These are phyloP conservation scores for Aspergillus terreus DNA, from an alignment of 2,329 filamentous ascomycete species.

Conservation along the genomic window DNA sequence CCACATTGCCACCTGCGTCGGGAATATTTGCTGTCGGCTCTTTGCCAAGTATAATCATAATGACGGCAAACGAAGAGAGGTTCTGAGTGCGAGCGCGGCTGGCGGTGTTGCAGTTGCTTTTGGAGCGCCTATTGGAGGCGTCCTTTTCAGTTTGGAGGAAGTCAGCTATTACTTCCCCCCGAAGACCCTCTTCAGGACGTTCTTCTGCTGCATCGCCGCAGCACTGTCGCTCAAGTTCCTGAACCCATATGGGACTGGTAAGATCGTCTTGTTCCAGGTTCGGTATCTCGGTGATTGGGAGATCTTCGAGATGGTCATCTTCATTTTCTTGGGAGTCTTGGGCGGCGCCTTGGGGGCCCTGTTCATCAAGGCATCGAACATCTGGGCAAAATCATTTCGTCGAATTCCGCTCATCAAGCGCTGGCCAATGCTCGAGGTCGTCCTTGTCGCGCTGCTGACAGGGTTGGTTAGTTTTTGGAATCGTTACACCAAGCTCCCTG, in stretches of 20 bases:
- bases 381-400: conserved; percentile 87
- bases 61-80: conserved; percentile 88
- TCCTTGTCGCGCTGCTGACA: conserved; percentile 80
- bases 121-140: conserved; percentile 82
- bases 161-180: conserved; percentile 95
- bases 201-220: conserved; percentile 94
- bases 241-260: conserved; percentile 92
- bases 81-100: conserved; percentile 87
- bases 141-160: conserved; percentile 91
- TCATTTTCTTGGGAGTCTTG: conserved; percentile 79
- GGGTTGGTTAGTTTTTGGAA: conserved; percentile 93
- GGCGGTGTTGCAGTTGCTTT: conserved; percentile 93
- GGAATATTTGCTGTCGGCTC: conserved; percentile 91
- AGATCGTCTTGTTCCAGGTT: conserved; percentile 95
- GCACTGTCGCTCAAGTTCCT: conserved; percentile 90
- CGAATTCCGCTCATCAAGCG: conserved; percentile 75
- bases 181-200: conserved; percentile 94
- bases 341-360: conserved; percentile 82
- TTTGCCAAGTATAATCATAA: conserved; percentile 93
- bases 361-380: conserved; percentile 91
- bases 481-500: conserved; percentile 78
- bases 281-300: conserved; percentile 89
- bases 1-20: conserved; percentile 93
- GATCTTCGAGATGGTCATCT: conserved; percentile 82
- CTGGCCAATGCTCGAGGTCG: conserved; percentile 80